phyloP scores from a whole-genome alignment of 2,329 filamentous ascomycete species.

The Botrytis paeoniae region DNA sequence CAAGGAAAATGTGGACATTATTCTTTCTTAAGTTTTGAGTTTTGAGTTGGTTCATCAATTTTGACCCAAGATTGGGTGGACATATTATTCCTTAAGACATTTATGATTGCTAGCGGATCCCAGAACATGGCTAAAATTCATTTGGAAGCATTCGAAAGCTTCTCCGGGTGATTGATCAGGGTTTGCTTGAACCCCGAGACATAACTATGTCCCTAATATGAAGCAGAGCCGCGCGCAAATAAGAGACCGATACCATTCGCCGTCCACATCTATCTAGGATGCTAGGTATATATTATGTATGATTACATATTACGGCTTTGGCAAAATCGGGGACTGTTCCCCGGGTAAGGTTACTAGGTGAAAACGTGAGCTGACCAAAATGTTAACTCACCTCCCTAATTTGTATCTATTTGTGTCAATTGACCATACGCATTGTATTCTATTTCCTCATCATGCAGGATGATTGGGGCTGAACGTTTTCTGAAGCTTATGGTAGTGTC shows the following conservation, averaged over 20 bases:
- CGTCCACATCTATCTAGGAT: background rate
- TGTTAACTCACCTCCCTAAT: background rate
- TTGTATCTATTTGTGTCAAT: slow-evolving; percentile 5
- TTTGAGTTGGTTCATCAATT: background rate
- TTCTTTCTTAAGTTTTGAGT: background rate
- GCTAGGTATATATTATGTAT: background rate
- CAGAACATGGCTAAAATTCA: background rate
- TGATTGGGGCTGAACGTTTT: background rate
- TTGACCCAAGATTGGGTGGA: background rate
- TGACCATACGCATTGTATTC: background rate
- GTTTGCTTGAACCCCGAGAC: slow-evolving; percentile 6
- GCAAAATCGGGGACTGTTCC: background rate
- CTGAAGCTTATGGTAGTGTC: slow-evolving; percentile 13
- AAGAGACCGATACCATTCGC: background rate
- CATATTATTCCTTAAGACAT: slow-evolving; percentile 1
- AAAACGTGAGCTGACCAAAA: slow-evolving; percentile 4
- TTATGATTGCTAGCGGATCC: slow-evolving; percentile 11
- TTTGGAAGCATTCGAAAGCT: slow-evolving; percentile 11
- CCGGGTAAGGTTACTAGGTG: background rate
- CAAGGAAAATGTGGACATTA: background rate
- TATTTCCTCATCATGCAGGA: background rate
- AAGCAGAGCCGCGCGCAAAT: slow-evolving; percentile 17
- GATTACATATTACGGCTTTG: background rate
- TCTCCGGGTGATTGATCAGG: slow-evolving; percentile 2
- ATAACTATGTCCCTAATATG: background rate